Percentiles rank a stretch among this genome's conserved stretches.
phyloP scores from a whole-genome alignment of 2,329 filamentous ascomycete genomes.

The Apiospora marii region DNA sequence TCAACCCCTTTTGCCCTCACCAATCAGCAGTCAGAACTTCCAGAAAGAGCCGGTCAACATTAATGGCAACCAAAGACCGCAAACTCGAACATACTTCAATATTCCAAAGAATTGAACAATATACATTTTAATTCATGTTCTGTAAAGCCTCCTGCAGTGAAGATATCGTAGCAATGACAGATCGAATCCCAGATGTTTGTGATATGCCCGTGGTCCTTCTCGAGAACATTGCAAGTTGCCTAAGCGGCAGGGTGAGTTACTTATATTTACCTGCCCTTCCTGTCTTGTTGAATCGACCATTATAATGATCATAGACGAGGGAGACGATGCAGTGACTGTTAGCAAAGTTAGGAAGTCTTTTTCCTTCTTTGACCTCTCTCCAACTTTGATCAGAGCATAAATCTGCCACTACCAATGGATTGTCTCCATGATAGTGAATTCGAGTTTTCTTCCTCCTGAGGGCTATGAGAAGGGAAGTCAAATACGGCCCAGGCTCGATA shows the following conservation, averaged over 20 bases:
- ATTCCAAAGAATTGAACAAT: conserved; percentile 13
- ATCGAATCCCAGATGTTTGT: too few relatives aligned
- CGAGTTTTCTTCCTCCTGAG: too few relatives aligned
- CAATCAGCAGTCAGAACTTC: background rate
- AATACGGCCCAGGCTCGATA: conserved; percentile 8
- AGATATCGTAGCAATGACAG: too few relatives aligned
- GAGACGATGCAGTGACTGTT: background rate
- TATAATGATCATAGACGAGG: background rate
- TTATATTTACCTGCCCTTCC: background rate
- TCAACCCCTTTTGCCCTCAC: background rate
- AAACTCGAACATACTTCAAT: conserved; percentile 16
- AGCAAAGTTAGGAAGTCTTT: background rate
- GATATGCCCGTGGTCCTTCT: background rate
- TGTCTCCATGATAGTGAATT: too few relatives aligned
- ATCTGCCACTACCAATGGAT: too few relatives aligned
- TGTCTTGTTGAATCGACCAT: background rate
- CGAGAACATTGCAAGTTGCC: background rate
- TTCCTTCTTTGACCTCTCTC: too few relatives aligned
- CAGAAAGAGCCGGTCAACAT: background rate
- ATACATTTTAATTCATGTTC: too few relatives aligned
- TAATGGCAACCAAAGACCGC: background rate
- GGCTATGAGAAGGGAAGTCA: conserved; percentile 2
- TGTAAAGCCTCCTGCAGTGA: too few relatives aligned
- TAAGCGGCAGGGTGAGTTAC: conserved; percentile 5
- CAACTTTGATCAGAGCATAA: too few relatives aligned